A percentile compares a stretch with the other conserved stretches of the same genome.
Evolutionary conservation across 2,329 filamentous ascomycete genomes (phyloP).

Genomic region (Leptographium lundbergii): DNA sequence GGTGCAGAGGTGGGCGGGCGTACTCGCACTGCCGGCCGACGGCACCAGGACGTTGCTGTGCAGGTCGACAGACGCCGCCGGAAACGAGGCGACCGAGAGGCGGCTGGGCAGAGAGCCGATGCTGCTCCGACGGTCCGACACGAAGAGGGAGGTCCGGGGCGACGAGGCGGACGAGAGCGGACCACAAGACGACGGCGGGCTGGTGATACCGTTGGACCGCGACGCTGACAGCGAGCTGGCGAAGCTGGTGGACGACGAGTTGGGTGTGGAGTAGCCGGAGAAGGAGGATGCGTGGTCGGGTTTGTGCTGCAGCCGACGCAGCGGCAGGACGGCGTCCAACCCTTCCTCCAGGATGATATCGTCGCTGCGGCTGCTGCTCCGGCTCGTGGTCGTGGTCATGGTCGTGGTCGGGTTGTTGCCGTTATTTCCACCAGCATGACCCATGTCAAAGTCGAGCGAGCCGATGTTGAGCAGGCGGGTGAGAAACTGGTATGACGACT

Average conservation of each 20-base stretch:
- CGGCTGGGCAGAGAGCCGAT: conserved; percentile 12
- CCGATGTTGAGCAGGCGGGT: conserved; percentile 18
- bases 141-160: conserved; percentile 9
- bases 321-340: conserved; percentile 1
- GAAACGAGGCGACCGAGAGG: conserved; percentile 9
- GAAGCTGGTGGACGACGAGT: conserved; percentile 12
- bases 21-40: background rate
- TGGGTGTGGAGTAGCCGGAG: conserved; percentile 10
- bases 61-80: background rate
- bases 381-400: background rate
- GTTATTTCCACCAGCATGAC: background rate
- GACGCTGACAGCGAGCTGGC: conserved; percentile 8
- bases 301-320: background rate
- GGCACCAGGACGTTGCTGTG: background rate
- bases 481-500: conserved; percentile 19
- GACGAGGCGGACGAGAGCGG: conserved; percentile 9
- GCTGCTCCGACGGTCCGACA: conserved; percentile 10
- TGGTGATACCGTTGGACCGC: conserved; percentile 1
- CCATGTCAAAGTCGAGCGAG: conserved; percentile 18
- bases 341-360: conserved; percentile 1
- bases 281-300: background rate
- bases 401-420: background rate
- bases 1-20: conserved; percentile 1
- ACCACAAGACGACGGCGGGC: conserved; percentile 8
- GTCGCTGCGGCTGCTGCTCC: background rate